Evolutionary conservation across 768 basidiomycete species (phyloP), one percentile per base, ranked within the genome.

Genomic region (Kwoniella botswanensis): DNA sequence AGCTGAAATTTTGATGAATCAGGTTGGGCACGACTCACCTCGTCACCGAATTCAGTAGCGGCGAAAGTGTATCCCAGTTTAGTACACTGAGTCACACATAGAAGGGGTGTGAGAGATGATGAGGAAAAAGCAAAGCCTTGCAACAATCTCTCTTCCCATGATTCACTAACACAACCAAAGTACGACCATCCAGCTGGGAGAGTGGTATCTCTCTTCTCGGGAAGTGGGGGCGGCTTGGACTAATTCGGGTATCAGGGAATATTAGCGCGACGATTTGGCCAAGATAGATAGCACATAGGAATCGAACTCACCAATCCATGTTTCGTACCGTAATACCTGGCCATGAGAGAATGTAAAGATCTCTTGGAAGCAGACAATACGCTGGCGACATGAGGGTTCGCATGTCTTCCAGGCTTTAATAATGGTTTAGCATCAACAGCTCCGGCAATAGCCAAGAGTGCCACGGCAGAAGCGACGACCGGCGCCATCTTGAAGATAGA

Each of bases 171-270:
- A 72, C 82, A 83, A 18, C 80, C 82, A 18, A 71, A 52, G 67
- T 78, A 79, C 11, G 71, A 54, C 82, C 82, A 83, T 44, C 79
- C 82, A 13, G 74, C 44, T 26, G 82, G 80, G 29, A 83, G 67
- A 24, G 73, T 44, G 21, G 65, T 58, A 44, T 71, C 79, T 26
- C 81, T 76, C 59, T 81, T 82, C 53, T 73, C 62, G 57, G 73
- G 71, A 7, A 81, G 70, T 29, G 77, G 65, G 43, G 73, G 74
- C 24, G 82, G 81, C 66, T 78, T 79, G 10, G 66, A 71, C 81
- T 82, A 42, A n/a, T 26, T 1, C 2, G 2, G 6, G 26, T 26
- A 5, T 6, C 9, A 15, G 43, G 18, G 21, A 0, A 18, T 11
- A 22, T n/a, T 26, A 44, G 42, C 42, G 15, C n/a, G 61, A 46